Base-by-base conservation (phyloP, 306 rosid genomes). In the Bauhinia variegata region DNA sequence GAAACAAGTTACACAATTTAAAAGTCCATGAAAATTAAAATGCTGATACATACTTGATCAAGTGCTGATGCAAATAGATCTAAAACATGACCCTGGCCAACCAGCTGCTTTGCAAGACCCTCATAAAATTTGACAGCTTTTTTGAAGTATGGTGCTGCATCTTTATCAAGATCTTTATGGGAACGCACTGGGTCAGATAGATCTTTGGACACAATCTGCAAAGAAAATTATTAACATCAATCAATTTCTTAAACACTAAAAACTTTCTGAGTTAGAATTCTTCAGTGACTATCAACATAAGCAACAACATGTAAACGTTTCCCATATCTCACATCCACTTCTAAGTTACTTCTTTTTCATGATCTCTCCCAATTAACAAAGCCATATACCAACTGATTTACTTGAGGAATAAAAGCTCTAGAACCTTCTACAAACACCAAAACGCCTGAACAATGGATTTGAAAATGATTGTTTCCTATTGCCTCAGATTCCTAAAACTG, bases 11-110 rank as follows among this genome's bases (percentile, higher is more conserved):
- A 49, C 56, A 63, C 31, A 72, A 41, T 36, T 33, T 30, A 67
- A 14, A 50, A 55, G 63, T 15, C 38, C 17, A 55, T 77, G 61
- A 65, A 70, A 71, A 73, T 33, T 52, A 68, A 54, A 54, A 72
- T 11, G 16, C 32, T n/a, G 51, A 73, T 52, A 78, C 78, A 23
- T 17, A 93, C 99, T 97, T 93, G 99, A 86, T 93, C 99, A 67
- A 93, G 99, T 17, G 99, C 99, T 47, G 99, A 88, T 58, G 99
- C 99, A 77, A 93, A 93, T 39, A 93, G 57, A 72, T 93, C 99
- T 50, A 93, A 77, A 74, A 93, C 99, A 38, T 89, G 97, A 70
- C 97, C 99, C 77, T 92, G 98, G 87, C 84, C 82, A 77, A 92
- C 96, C 61, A 92, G 88, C 80, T 87, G 96, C 66, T 89, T 89